Conservation (phyloP, 257 asterid species). For the Solanum sitiens region DNA sequence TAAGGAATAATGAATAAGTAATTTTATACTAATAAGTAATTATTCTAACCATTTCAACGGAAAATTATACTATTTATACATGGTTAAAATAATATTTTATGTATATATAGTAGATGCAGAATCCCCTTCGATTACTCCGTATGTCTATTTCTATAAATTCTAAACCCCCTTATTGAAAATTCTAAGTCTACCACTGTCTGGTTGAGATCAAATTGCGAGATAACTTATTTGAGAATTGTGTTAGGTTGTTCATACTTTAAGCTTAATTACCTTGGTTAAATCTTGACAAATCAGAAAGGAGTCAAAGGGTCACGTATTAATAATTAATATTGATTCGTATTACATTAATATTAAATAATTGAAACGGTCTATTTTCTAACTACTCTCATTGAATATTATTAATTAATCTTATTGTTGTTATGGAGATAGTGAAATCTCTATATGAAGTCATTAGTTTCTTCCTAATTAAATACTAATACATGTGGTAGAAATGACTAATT, state of each 20-base stretch:
- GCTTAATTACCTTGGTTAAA: neutral
- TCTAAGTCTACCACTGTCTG: no score
- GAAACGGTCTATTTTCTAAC: neutral
- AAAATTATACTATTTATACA: no score
- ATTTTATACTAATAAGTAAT: no score
- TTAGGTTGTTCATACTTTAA: neutral
- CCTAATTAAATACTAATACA: neutral
- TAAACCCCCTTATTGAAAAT: no score
- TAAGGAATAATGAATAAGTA: no score
- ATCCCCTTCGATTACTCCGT: no score
- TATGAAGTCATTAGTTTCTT: neutral
- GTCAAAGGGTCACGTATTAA: neutral
- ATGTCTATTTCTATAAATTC: no score
- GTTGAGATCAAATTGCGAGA: neutral
- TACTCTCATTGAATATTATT: neutral
- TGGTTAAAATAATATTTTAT: no score
- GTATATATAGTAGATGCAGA: no score
- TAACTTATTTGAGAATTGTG: neutral
- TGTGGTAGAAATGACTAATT: neutral
- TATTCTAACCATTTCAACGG: no score
- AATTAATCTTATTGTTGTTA: neutral
- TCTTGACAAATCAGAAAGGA: neutral
- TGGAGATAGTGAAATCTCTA: neutral
- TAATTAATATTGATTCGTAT: neutral
- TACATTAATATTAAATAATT: neutral